Conservation (phyloP, 2,329 filamentous ascomycete genomes). For the Hypoxylon sp. region DNA sequence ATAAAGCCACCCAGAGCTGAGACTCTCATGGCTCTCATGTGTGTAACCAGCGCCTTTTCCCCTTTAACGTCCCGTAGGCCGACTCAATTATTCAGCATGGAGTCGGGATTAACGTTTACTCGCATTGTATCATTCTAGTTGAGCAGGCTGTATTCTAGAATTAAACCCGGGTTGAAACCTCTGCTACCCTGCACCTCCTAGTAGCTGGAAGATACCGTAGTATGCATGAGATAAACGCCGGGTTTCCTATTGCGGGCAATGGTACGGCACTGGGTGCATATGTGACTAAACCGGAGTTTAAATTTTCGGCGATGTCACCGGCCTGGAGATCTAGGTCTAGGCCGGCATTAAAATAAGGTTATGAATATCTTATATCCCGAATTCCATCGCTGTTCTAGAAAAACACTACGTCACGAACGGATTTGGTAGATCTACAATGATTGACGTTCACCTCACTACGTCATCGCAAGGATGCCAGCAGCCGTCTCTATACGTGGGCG, state of each 20-base stretch:
- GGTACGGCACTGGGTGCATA: conserved; percentile 19
- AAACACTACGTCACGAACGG: conserved; percentile 11
- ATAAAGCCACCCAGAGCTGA: background rate
- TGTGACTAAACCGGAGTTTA: conserved; percentile 19
- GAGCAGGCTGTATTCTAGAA: background rate
- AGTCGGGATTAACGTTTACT: conserved; percentile 17
- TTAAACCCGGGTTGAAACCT: background rate
- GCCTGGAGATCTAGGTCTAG: background rate
- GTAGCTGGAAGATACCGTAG: background rate
- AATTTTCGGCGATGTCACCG: conserved; percentile 1
- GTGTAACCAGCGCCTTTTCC: background rate
- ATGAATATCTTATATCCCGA: conserved; percentile 6
- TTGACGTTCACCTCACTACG: background rate
- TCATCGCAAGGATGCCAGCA: background rate
- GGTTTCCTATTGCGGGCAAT: conserved; percentile 23
- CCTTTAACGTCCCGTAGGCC: background rate
- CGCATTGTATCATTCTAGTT: conserved; percentile 14
- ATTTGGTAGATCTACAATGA: background rate
- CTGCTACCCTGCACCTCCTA: background rate
- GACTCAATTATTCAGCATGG: conserved; percentile 15
- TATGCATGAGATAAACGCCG: background rate
- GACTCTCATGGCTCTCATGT: background rate
- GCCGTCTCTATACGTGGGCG: background rate
- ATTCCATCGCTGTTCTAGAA: conserved; percentile 16
- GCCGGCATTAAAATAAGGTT: conserved; percentile 14